Conservation (phyloP, 2,329 filamentous ascomycete species). For the Cordyceps farinosa region DNA sequence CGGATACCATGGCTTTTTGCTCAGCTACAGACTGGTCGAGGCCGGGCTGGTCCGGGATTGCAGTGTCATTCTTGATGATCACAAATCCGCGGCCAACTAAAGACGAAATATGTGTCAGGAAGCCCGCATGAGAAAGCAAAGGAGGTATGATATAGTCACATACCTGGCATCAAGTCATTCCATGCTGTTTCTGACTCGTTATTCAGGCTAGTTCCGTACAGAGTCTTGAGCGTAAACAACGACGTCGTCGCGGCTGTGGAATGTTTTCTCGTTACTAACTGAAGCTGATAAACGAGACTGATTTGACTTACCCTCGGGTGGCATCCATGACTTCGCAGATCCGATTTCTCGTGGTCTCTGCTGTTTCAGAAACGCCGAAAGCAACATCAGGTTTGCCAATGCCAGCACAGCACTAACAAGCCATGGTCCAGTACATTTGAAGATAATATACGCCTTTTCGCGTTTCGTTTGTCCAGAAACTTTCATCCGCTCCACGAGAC, state of each 20-base stretch:
- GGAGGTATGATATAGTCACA: neutral
- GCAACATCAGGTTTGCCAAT: neutral
- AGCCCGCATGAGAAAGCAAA: neutral
- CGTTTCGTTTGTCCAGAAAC: neutral
- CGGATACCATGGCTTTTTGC: conserved; percentile 4
- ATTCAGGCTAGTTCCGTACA: neutral
- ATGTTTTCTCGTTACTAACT: neutral
- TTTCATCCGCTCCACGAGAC: neutral
- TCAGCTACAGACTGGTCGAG: neutral
- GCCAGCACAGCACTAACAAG: neutral
- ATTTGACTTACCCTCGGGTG: neutral
- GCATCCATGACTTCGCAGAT: neutral
- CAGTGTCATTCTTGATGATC: neutral
- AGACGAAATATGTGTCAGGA: neutral
- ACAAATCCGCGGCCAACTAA: conserved; percentile 1
- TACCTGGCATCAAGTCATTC: neutral
- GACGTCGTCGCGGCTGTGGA: neutral
- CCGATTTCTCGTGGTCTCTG: neutral
- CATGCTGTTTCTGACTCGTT: conserved; percentile 1
- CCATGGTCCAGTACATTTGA: neutral
- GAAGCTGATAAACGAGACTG: too few relatives aligned
- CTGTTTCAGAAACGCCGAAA: neutral
- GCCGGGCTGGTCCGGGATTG: neutral
- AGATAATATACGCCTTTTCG: too few relatives aligned
- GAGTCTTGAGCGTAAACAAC: neutral